Evolutionary conservation across 2,329 filamentous ascomycete genomes (phyloP), one percentile per base, ranked within the genome.

Genomic region (Zymoseptoria ardabiliae): DNA sequence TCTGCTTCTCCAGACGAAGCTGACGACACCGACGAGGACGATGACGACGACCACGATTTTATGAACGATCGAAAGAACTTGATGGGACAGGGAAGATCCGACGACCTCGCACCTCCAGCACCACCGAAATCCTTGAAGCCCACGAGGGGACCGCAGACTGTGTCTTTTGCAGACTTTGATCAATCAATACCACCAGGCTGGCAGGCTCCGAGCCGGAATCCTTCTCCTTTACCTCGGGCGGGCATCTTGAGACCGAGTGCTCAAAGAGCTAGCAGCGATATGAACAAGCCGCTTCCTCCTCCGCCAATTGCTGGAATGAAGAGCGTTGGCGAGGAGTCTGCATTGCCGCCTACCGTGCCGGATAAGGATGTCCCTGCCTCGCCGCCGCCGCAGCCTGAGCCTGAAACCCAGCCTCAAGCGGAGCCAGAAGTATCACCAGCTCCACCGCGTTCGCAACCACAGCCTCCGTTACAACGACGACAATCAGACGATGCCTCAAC

Each of bases 71-170:
- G 54, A 2, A 50, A 70, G 9, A 66, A 60, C 13, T 56, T 72
- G 19, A 69, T 72, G 50, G 68, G 67, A 48, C 58, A 61, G n/a
- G 76, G 50, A 85, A 85, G 71, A 51, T 65, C 66, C 21, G 69
- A 71, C 50, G 69, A 69, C 52, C 62, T 69, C 58, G 84, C 82
- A 71, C 83, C 83, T 58, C 87, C 87, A 7, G 88, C 88, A 4
- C 87, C 87, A 4, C 88, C 88, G 2, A 90, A 82, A 68, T 90
- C 86, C 25, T 45, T 45, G 35, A 84, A 87, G 59, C n/a, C 51
- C 19, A 87, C 90, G 73, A 89, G 89, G 73, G 78, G 55, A 67
- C 75, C 67, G 57, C 73, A 68, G 70, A 75, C 65, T 23, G 68
- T 70, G 5, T 71, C 69, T 6, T 72, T 67, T 60, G 69, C 63